Conservation (phyloP, 176 grass and related monocot species). For the Tillandsia fasciculata region DNA sequence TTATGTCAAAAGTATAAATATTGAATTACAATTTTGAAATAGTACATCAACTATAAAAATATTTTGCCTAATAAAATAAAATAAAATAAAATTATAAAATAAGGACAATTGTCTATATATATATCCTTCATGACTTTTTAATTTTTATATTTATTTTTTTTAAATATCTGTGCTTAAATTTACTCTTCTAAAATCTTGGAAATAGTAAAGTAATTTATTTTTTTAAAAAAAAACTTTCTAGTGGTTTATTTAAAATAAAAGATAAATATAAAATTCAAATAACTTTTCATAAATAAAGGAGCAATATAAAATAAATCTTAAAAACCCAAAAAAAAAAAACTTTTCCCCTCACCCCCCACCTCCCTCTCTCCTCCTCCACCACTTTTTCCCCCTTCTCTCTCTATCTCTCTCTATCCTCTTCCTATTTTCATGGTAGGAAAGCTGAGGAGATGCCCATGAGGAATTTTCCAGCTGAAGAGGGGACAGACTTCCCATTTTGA, state of each 20-base stretch:
- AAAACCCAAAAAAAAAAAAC: conserved; percentile 7
- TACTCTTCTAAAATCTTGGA: too few species aligned
- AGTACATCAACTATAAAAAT: too few species aligned
- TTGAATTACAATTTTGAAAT: too few species aligned
- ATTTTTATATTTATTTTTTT: too few species aligned
- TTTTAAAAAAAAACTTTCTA: too few species aligned
- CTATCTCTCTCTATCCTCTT: conserved; percentile 16
- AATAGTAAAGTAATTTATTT: too few species aligned
- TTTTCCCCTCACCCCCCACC: not conserved
- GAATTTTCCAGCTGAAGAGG: conserved; percentile 18
- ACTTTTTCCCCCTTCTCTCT: not conserved
- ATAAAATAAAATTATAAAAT: too few species aligned
- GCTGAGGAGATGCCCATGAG: conserved; percentile 51
- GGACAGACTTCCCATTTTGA: conserved; percentile 42
- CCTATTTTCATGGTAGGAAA: conserved; percentile 70
- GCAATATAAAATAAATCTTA: not conserved
- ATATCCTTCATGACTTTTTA: too few species aligned
- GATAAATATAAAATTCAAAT: not conserved
- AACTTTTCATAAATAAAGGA: not conserved
- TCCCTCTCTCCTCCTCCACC: not conserved
- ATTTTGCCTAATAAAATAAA: too few species aligned
- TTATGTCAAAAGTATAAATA: too few species aligned
- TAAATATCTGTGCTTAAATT: too few species aligned
- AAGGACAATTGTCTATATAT: too few species aligned
- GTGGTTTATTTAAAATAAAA: not conserved